Evolutionary conservation across 2,329 filamentous ascomycete species (phyloP), one percentile per base, ranked within the genome.

Genomic region (Sclerotinia borealis): DNA sequence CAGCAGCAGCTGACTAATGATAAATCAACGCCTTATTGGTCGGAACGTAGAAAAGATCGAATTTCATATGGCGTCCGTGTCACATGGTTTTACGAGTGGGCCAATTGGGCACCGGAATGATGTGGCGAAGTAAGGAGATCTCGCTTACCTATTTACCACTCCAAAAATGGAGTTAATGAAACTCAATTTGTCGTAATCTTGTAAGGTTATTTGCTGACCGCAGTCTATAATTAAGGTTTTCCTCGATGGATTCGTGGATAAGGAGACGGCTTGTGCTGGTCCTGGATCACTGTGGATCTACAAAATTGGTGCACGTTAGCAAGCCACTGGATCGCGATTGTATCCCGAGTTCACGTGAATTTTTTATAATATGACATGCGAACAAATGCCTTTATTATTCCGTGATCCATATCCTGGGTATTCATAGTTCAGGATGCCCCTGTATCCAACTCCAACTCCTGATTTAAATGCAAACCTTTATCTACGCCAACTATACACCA

Each of bases 371-470:
- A 55, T n/a, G n/a, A n/a, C n/a, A 55, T 27, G 49, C 4, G 59
- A 34, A 55, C 31, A 47, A 37, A 3, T 47, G 37, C 22, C 29
- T 39, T 34, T 27, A 62, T 55, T 54, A 48, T 48, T 48, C 39
- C 60, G 3, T 39, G 41, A 39, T 43, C 50, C 50, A 22, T 56
- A 41, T 58, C 60, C 60, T 62, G 60, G 60, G 60, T 56, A 56
- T 56, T 41, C 13, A 48, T 58, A 13, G 31, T 19, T 47, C 5
- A 27, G 34, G 15, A 58, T 13, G 10, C 8, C 19, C 36, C 41
- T 37, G 11, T 47, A 45, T 49, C 39, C 50, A 62, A 62, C 60
- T 48, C 60, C 60, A 17, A 31, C n/a, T n/a, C n/a, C n/a, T n/a
- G n/a, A n/a, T 37, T 13, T n/a, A 19, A 27, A 47, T n/a, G n/a